These are phyloP conservation scores for Benincasa hispida DNA, from an alignment of 306 rosid species.

Conservation along the genomic window DNA sequence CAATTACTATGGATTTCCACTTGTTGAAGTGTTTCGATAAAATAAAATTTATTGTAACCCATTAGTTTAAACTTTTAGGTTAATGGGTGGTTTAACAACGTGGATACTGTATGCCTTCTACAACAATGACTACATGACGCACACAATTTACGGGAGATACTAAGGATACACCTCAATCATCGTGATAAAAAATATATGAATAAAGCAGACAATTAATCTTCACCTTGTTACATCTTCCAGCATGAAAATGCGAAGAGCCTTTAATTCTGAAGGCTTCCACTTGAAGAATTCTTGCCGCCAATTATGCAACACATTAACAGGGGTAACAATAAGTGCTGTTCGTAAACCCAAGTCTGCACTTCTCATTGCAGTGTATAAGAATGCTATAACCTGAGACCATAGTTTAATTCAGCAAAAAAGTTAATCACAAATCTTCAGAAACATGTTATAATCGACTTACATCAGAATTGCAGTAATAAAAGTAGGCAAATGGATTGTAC, in stretches of 20 bases:
- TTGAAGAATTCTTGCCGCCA: constrained; percentile 92
- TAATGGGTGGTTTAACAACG: too few species aligned
- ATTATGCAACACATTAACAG: constrained; percentile 92
- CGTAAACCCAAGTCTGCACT: constrained; percentile 73
- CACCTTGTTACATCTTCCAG: constrained; percentile 89
- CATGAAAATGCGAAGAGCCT: constrained; percentile 73
- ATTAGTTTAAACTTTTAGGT: too few species aligned
- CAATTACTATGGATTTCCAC: too few species aligned
- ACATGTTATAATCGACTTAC: neutral
- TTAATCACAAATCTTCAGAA: neutral
- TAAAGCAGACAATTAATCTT: neutral
- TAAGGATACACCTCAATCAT: neutral
- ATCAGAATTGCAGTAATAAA: neutral
- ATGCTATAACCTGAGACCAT: constrained; percentile 70
- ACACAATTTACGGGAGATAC: neutral
- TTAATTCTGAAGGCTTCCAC: constrained; percentile 86
- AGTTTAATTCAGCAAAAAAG: constrained; percentile 6
- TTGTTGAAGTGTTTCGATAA: too few species aligned
- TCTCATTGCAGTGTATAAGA: constrained; percentile 92
- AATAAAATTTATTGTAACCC: too few species aligned
- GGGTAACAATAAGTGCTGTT: constrained; percentile 85
- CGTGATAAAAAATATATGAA: neutral
- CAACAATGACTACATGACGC: neutral
- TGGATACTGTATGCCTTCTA: neutral
- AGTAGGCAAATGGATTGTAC: neutral